phyloP scores from a whole-genome alignment of 768 basidiomycete species.

The Tulasnella sp. region DNA sequence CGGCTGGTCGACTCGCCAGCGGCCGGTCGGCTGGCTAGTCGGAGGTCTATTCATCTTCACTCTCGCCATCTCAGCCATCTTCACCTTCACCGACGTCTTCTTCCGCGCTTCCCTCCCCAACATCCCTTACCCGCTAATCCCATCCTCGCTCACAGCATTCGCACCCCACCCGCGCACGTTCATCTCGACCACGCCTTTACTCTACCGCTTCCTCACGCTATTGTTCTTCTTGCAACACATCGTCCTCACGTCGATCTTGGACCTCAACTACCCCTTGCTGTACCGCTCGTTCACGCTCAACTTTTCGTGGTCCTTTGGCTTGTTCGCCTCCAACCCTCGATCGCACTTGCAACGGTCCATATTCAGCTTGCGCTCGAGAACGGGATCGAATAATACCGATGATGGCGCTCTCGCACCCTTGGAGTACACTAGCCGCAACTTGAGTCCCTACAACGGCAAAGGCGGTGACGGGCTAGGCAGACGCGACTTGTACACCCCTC shows the following conservation, averaged over 20 bases:
- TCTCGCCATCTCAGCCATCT: conserved; percentile 40
- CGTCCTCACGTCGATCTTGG: conserved; percentile 72
- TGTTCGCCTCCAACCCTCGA: conserved; percentile 56
- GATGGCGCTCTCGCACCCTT: conserved; percentile 63
- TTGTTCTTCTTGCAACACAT: conserved; percentile 84
- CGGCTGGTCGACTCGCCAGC: conserved; percentile 79
- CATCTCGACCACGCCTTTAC: conserved; percentile 53
- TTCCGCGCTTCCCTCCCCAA: conserved; percentile 47
- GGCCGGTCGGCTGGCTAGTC: conserved; percentile 76
- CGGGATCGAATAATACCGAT: conserved; percentile 74
- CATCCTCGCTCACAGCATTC: conserved; percentile 40
- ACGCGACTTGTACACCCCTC: conserved; percentile 40
- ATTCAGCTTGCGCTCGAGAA: conserved; percentile 76
- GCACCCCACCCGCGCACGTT: conserved; percentile 37
- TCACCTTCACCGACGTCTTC: conserved; percentile 47
- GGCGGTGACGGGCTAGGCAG: conserved; percentile 14
- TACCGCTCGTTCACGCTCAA: conserved; percentile 84
- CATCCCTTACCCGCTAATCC: conserved; percentile 50
- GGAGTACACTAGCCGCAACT: conserved; percentile 75
- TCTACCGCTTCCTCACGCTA: conserved; percentile 80
- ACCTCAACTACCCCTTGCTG: conserved; percentile 83
- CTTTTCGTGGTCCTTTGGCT: conserved; percentile 85
- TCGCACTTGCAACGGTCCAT: conserved; percentile 76
- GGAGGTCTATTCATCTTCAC: conserved; percentile 55
- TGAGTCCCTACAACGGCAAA: conserved; percentile 72